A percentile compares a stretch with the other conserved stretches of the same genome.
Conservation (phyloP, 2,329 filamentous ascomycete species). For the Neofusicoccum kwambonambiense region DNA sequence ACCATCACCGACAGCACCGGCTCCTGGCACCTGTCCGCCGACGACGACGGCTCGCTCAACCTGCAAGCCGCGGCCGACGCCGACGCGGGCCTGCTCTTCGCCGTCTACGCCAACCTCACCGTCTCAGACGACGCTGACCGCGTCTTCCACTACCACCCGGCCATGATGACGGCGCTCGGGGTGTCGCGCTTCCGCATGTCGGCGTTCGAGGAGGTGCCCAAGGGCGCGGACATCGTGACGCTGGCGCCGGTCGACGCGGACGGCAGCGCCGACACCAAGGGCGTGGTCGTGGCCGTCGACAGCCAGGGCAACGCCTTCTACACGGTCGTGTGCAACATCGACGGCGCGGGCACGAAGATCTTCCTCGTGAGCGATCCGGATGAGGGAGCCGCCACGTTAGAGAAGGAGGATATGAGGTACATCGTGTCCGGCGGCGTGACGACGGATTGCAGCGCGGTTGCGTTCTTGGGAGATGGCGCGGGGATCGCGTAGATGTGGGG, state of each 20-base stretch:
- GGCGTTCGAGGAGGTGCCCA: not conserved
- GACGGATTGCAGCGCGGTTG: not conserved
- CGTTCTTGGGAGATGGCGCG: no score
- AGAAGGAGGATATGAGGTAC: not conserved
- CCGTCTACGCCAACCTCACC: not conserved
- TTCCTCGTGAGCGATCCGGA: not conserved
- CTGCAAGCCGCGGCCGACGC: not conserved
- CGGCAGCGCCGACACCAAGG: not conserved
- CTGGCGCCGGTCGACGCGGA: not conserved
- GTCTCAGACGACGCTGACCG: not conserved
- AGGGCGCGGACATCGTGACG: not conserved
- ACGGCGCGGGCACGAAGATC: not conserved
- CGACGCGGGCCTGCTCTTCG: not conserved
- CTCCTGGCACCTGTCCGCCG: not conserved
- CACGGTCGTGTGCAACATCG: not conserved
- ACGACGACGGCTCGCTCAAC: not conserved
- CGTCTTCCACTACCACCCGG: constrained; percentile 4
- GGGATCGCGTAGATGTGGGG: no score
- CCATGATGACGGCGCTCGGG: not conserved
- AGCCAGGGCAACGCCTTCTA: not conserved
- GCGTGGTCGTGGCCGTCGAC: not conserved
- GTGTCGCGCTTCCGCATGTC: constrained; percentile 1
- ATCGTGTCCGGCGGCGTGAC: not conserved
- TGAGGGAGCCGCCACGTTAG: not conserved
- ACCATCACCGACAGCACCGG: not conserved